phyloP scores from a whole-genome alignment of 352 stramenopile genomes.

The Globisporangium paddicum region DNA sequence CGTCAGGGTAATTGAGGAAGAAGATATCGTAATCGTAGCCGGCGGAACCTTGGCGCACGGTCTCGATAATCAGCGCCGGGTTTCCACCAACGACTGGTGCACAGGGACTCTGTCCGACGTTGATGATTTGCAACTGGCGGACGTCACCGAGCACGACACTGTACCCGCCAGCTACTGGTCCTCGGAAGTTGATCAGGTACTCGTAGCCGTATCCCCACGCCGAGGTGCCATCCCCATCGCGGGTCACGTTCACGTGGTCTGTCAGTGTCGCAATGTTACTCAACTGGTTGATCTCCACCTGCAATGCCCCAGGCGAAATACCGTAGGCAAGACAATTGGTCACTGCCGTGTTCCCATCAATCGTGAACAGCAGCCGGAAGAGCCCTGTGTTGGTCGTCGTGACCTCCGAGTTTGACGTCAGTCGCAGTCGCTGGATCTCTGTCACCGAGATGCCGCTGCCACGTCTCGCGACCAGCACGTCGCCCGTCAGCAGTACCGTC shows the following conservation, averaged over 20 bases:
- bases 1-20: conserved; percentile 46
- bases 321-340: conserved; percentile 74
- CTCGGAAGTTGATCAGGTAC: conserved; percentile 63
- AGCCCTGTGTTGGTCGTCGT: conserved; percentile 35
- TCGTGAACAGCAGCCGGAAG: conserved; percentile 60
- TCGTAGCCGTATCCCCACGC: conserved; percentile 76
- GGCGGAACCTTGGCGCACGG: conserved; percentile 45
- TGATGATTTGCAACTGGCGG: conserved; percentile 39
- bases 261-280: conserved; percentile 29
- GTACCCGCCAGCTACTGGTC: conserved; percentile 44
- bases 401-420: conserved; percentile 65
- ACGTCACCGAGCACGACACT: conserved; percentile 64
- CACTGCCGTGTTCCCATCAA: conserved; percentile 43
- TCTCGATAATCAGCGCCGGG: conserved; percentile 65
- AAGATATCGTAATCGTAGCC: conserved; percentile 77
- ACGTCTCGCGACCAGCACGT: conserved; percentile 53
- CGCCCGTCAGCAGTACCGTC: conserved; percentile 23
- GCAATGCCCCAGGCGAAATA: conserved; percentile 46
- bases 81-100: conserved; percentile 31
- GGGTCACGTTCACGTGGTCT: conserved; percentile 63
- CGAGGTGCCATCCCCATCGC: conserved; percentile 53
- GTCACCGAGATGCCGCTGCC: conserved; percentile 60
- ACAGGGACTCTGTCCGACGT: conserved; percentile 42
- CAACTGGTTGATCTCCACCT: conserved; percentile 60
- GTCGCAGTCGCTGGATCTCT: conserved; percentile 60